These are phyloP conservation scores for Pachyrhizus erosus DNA, from an alignment of 306 rosid genomes.

Conservation along the genomic window DNA sequence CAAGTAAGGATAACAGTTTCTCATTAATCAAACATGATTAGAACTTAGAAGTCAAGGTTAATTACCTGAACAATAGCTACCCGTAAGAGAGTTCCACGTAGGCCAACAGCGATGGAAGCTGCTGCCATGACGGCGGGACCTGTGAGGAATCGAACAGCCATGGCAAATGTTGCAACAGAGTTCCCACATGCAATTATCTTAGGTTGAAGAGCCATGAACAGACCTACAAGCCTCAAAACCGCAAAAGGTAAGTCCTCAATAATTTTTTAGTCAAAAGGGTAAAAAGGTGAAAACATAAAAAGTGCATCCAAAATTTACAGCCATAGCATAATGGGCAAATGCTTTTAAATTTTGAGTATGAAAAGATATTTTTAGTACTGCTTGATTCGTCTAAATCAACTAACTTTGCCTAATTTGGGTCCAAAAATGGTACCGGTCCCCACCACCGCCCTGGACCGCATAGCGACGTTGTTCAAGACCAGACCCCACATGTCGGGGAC, in stretches of 20 bases:
- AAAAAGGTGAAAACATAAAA: background rate
- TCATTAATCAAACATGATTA: background rate
- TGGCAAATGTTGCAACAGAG: conserved; percentile 87
- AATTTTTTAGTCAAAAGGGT: background rate
- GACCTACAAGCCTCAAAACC: conserved; percentile 58
- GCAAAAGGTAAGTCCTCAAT: conserved; percentile 4
- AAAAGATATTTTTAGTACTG: conserved; percentile 2
- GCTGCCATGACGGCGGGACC: conserved; percentile 99
- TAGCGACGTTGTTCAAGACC: conserved; percentile 46
- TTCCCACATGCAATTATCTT: conserved; percentile 98
- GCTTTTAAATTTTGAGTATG: background rate
- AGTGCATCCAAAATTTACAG: conserved; percentile 4
- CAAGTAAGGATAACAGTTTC: background rate
- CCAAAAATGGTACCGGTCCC: conserved; percentile 37
- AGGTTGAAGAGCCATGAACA: conserved; percentile 98
- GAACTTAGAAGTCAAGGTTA: background rate
- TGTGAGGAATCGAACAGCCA: conserved; percentile 94
- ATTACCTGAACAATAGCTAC: conserved; percentile 96
- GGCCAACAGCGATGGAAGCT: conserved; percentile 90
- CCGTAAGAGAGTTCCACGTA: conserved; percentile 90
- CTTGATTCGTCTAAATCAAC: conserved; percentile 45
- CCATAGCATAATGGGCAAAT: background rate
- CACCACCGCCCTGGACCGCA: conserved; percentile 63
- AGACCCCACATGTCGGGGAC: conserved; percentile 84
- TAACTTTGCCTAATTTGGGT: conserved; percentile 44